These are phyloP conservation scores for Diaporthe batatas DNA, from an alignment of 2,329 filamentous ascomycete genomes.

Conservation along the genomic window DNA sequence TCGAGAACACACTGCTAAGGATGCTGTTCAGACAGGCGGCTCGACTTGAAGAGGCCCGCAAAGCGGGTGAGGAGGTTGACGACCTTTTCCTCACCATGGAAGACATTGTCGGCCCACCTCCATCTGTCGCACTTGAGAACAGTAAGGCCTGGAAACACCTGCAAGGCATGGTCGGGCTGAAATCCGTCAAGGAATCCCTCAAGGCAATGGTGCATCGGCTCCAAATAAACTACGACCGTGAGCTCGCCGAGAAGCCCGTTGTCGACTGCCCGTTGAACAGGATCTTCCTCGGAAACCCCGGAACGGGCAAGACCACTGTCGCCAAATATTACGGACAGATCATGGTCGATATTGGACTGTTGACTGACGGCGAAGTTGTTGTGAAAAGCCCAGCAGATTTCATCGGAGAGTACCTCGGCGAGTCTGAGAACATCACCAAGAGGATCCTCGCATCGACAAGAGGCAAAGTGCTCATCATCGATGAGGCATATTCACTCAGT, in stretches of 20 bases:
- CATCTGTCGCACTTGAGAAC: constrained; percentile 62
- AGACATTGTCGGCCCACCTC: constrained; percentile 80
- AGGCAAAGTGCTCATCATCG: constrained; percentile 84
- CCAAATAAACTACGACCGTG: constrained; percentile 73
- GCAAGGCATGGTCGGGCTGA: constrained; percentile 69
- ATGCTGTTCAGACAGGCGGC: constrained; percentile 71
- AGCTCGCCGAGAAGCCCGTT: constrained; percentile 70
- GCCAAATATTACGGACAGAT: constrained; percentile 80
- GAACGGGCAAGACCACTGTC: constrained; percentile 82
- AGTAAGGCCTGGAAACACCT: constrained; percentile 71
- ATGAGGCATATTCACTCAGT: constrained; percentile 80
- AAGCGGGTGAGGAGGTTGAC: constrained; percentile 58
- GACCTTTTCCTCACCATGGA: constrained; percentile 73
- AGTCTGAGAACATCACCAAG: constrained; percentile 79
- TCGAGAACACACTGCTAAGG: constrained; percentile 71
- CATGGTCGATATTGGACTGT: constrained; percentile 73
- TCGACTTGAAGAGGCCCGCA: constrained; percentile 64
- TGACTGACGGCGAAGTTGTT: constrained; percentile 77
- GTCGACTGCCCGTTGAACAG: constrained; percentile 75
- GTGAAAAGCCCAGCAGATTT: constrained; percentile 82
- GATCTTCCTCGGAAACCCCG: constrained; percentile 78
- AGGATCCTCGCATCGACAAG: constrained; percentile 73
- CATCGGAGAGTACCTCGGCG: constrained; percentile 71
- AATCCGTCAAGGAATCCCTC: constrained; percentile 73
- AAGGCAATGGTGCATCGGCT: constrained; percentile 70